Percentiles rank a stretch among this genome's conserved stretches.
Conservation (phyloP, 192 early-diverging fungal species). For the Coemansia sp. region DNA sequence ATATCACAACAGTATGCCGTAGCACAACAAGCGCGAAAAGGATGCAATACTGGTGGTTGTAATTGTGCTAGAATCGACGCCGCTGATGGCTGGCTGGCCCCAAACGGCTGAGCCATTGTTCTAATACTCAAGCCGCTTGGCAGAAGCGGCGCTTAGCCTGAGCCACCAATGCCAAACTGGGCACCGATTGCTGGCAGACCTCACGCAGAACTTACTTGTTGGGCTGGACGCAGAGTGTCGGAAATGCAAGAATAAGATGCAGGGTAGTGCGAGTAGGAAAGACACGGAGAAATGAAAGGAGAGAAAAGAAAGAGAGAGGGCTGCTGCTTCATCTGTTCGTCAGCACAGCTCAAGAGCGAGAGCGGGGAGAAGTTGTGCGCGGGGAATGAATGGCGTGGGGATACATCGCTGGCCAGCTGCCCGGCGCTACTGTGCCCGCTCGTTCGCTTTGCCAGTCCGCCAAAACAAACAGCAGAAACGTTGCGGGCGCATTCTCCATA, state of each 20-base stretch:
- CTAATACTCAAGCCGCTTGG: neutral
- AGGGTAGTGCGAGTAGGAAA: neutral
- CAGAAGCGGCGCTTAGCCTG: neutral
- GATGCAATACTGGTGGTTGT: conserved; percentile 10
- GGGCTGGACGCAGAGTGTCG: neutral
- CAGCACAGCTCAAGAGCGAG: neutral
- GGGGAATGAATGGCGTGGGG: conserved; percentile 10
- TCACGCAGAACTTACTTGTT: conserved; percentile 16
- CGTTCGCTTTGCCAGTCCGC: neutral
- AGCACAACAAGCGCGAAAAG: conserved; percentile 8
- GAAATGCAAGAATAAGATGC: conserved; percentile 4
- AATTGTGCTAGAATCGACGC: conserved; percentile 9
- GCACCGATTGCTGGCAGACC: conserved; percentile 4
- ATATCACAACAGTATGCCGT: neutral
- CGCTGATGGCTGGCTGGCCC: conserved; percentile 2
- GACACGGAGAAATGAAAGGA: neutral
- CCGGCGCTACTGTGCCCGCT: conserved; percentile 13
- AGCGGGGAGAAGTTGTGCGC: neutral
- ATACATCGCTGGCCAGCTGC: neutral
- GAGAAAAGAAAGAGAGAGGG: conserved; percentile 2
- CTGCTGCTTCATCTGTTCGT: neutral
- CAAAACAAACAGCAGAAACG: conserved; percentile 19
- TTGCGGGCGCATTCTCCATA: conserved; percentile 23
- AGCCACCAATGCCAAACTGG: neutral
- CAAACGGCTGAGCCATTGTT: conserved; percentile 6